Evolutionary conservation across 371 early-diverging fungal species (phyloP).

Genomic region (Mortierella sp.): DNA sequence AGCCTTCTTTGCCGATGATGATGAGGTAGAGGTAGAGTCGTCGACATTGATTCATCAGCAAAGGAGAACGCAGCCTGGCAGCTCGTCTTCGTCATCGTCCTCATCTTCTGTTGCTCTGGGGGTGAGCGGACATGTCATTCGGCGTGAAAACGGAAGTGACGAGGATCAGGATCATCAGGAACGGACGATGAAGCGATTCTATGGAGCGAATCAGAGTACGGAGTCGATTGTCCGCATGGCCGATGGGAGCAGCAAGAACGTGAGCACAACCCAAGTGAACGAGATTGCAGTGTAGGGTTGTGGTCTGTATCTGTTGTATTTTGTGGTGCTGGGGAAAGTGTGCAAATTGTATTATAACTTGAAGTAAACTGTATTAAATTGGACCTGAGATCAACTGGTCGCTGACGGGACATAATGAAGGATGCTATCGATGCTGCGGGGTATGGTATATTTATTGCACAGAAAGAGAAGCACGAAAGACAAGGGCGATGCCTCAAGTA

Average conservation of each 20-base stretch:
- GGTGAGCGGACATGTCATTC: slow-evolving; percentile 2
- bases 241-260: slow-evolving; percentile 22
- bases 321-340: background rate
- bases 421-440: too few relatives aligned
- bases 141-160: slow-evolving; percentile 19
- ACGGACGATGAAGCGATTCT: background rate
- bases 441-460: too few relatives aligned
- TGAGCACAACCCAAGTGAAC: slow-evolving; percentile 19
- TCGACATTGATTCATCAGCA: too few relatives aligned
- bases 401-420: too few relatives aligned
- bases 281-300: slow-evolving; percentile 16
- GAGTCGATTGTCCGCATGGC: slow-evolving; percentile 24
- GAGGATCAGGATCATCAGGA: slow-evolving; percentile 19
- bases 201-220: slow-evolving; percentile 5
- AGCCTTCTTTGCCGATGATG: slow-evolving; percentile 41
- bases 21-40: slow-evolving; percentile 6
- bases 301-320: background rate
- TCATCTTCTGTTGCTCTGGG: too few relatives aligned
- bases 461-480: too few relatives aligned
- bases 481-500: too few relatives aligned
- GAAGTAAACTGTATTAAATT: too few relatives aligned
- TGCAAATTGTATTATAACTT: background rate
- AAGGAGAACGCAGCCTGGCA: too few relatives aligned
- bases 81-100: too few relatives aligned
- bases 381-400: too few relatives aligned